Evolutionary conservation across 2,329 filamentous ascomycete species (phyloP).

Genomic region (Pyricularia pennisetigena): DNA sequence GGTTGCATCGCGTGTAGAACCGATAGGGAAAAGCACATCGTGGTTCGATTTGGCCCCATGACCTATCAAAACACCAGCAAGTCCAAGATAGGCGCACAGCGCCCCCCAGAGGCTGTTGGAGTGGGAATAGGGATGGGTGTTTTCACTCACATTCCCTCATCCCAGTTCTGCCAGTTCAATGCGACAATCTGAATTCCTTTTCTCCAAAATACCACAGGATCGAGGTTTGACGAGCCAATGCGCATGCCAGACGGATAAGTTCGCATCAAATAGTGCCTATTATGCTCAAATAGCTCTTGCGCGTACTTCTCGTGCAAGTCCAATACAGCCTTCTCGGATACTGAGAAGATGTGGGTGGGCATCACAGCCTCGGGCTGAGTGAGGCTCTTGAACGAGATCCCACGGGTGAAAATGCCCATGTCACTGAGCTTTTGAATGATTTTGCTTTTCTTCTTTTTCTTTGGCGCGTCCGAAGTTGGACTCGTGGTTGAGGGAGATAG

Average conservation of each 20-base stretch:
- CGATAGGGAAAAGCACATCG: too few relatives aligned
- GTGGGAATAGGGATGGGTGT: background rate
- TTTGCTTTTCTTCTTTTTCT: conserved; percentile 28
- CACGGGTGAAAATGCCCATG: conserved; percentile 75
- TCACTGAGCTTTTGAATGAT: conserved; percentile 66
- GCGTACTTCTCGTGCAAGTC: conserved; percentile 42
- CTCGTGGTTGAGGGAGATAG: conserved; percentile 16
- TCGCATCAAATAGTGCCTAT: conserved; percentile 73
- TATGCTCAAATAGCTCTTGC: conserved; percentile 63
- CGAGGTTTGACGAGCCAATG: conserved; percentile 76
- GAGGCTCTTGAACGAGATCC: conserved; percentile 73
- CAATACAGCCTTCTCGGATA: conserved; percentile 55
- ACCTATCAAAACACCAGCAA: background rate
- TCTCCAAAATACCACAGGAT: conserved; percentile 78
- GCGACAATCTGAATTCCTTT: conserved; percentile 86
- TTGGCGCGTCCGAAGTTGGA: conserved; percentile 25
- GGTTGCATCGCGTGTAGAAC: too few relatives aligned
- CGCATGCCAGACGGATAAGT: conserved; percentile 79
- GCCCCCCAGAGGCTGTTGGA: too few relatives aligned
- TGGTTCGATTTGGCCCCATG: background rate
- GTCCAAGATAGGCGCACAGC: background rate
- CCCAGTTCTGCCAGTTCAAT: conserved; percentile 86
- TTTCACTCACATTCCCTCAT: conserved; percentile 60
- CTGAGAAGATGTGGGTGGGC: conserved; percentile 60
- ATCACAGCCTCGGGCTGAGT: conserved; percentile 59